Base-by-base conservation (phyloP, 1,284 basidiomycete species). In the Trichosporon sp. region DNA sequence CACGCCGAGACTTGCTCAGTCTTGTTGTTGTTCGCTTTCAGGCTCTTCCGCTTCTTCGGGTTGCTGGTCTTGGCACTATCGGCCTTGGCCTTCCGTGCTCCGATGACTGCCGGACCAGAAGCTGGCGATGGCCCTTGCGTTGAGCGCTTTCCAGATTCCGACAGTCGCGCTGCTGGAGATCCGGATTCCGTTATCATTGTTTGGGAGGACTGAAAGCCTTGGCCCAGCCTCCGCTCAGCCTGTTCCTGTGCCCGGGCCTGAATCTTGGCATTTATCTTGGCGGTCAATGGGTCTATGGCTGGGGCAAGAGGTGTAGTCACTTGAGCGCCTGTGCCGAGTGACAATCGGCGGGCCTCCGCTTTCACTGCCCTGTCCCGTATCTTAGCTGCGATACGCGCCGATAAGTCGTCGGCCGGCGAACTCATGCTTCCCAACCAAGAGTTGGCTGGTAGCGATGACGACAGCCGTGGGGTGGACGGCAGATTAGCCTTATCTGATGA, bases 221-320 rank as follows among this genome's bases (percentile, higher is more conserved):
- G 59, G 31, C 31, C 10, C 59, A 35, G 32, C 8, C 59, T 12
- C 7, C 59, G 31, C 35, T 35, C 31, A 35, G 59, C 35, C 32
- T 63, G 59, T 63, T n/a, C 59, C 59, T 63, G 14, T 16, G 59
- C 59, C 32, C 59, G 31, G 32, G 59, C 59, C 59, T 63, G 59
- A n/a, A 63, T 63, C 59, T 63, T 63, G 59, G 59, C 59, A 31
- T 63, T 32, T 1, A 63, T 63, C 59, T 63, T 63, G 59, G 59
- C 59, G 32, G 59, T 63, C 35, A 63, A n/a, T n/a, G 59, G 16
- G n/a, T 63, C 59, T 16, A 35, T 35, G 31, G 59, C 32, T 8
- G 59, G 16, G 59, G 31, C 19, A 1, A 32, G 32, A 5, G 59
- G 12, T 37, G 32, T 63, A 63, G 59, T 63, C 59, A 63, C 59